Base-by-base conservation (phyloP, 164 flowering plant species). In the Chimonanthus salicifolius region DNA sequence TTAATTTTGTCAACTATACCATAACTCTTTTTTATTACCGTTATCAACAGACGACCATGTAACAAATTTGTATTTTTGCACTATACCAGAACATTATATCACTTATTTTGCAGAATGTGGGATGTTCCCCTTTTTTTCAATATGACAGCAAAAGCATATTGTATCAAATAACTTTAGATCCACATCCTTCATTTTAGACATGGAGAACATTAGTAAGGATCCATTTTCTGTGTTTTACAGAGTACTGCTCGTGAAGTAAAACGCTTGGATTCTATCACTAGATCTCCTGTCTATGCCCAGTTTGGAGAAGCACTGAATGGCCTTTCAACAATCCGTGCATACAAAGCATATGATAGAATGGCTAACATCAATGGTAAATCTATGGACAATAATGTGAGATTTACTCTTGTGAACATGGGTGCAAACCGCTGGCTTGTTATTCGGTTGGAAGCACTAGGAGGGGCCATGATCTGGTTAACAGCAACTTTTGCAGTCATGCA, bases 251-350 rank as follows among this genome's bases (percentile, higher is more conserved):
- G 99, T 77, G 99, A 96, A 83, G 93, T 96, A 33, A 96, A 96
- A 82, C 93, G 99, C 1, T 75, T 96, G 81, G 98, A 94, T 83
- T 96, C 99, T 64, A 84, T 92, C 58, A 81, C 87, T 7, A 89
- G 99, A 82, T 96, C 99, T 70, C 99, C 99, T 70, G 98, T 96
- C 58, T 96, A 96, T 83, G 99, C 99, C 60, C 99, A 96, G 80
- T 96, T 96, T 82, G 90, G 94, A 67, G 99, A 96, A 85, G 99
- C 99, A 47, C 81, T 96, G 47, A 94, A 96, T 86, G 99, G 99
- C 48, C 76, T 96, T 16, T 75, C 96, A 51, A 89, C 94, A 6
- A 94, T 96, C 70, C 92, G 99, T 73, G 99, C 97, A 45, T 96
- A 94, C 80, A 86, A 94, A 85, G 99, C 99, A 46, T 90, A 94